Evolutionary conservation across 2,329 filamentous ascomycete species (phyloP).

Genomic region (Fusarium longipes): DNA sequence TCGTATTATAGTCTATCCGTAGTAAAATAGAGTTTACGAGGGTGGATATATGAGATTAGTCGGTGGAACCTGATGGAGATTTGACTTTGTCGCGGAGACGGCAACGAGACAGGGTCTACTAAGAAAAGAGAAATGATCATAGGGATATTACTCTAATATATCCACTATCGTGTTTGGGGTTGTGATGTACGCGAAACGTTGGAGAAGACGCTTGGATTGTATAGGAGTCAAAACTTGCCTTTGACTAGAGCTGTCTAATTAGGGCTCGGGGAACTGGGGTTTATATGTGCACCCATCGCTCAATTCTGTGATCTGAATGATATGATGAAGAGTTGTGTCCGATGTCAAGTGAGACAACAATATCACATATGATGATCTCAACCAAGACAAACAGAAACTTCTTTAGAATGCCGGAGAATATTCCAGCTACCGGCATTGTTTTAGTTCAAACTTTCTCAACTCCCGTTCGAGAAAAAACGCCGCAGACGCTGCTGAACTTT

Average conservation of each 20-base stretch:
- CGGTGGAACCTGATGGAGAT: not conserved
- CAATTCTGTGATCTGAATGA: not conserved
- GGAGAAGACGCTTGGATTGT: not conserved
- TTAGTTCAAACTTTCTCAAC: not conserved
- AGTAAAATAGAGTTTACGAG: not conserved
- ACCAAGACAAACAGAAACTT: not conserved
- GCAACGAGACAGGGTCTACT: not conserved
- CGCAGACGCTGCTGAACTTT: not conserved
- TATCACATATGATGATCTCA: not conserved
- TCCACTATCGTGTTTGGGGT: constrained; percentile 2
- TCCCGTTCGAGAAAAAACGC: not conserved
- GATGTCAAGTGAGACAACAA: not conserved
- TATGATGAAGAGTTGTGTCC: no score
- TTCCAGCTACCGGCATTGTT: not conserved
- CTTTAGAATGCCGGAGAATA: not conserved
- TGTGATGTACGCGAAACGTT: not conserved
- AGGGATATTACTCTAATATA: not conserved
- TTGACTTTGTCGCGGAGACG: not conserved
- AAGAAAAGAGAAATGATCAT: not conserved
- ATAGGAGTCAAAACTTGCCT: not conserved
- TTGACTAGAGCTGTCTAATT: not conserved
- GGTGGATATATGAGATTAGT: not conserved
- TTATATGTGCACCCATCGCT: not conserved
- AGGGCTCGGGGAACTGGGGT: not conserved
- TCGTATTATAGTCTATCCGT: not conserved